Evolutionary conservation across 352 stramenopile genomes (phyloP), one percentile per base, ranked within the genome.

Genomic region (Phytophthora foliorum): DNA sequence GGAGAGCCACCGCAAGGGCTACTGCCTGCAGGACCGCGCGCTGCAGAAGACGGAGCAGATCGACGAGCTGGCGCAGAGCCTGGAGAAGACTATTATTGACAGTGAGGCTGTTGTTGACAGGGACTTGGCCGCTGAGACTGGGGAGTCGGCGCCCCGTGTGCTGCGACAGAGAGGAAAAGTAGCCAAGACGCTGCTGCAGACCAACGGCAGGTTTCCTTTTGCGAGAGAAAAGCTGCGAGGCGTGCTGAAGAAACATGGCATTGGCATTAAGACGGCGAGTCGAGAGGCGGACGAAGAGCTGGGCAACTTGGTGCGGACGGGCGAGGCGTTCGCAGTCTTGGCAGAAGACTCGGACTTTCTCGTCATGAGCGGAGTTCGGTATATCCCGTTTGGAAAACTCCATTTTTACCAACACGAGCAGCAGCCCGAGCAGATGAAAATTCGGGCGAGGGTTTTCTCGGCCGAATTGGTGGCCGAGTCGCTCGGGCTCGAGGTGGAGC

Each of bases 321-420:
- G 76, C 6, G 22, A 77, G 32, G 82, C 82, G 0, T 93, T 81
- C 49, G 88, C 88, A 0, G 85, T 94, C 9, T 69, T 97, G 9
- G 86, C 74, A 0, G 81, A 94, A 39, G 92, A 98, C 74, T 97
- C 90, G 54, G 92, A 98, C 58, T 98, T 97, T 63, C 63, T 97
- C 16, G 80, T 91, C 60, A 96, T 97, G 86, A 80, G 80, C 8
- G 82, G 82, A 9, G 78, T 90, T 8, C 77, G 73, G 49, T 98
- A 97, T 60, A 94, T 97, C 52, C 88, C 88, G 9, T 92, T 96
- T 46, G 22, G 53, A 0, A 84, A 78, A 27, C 57, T 92, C 1
- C 56, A 17, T 0, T 57, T 86, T 6, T 73, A 88, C 44, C 48
- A 67, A 10, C 21, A 61, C 0, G 54, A 38, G 2, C 36, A 31